Evolutionary conservation across 2,329 filamentous ascomycete species (phyloP), one percentile per base, ranked within the genome.

Genomic region (Colletotrichum simmondsii): DNA sequence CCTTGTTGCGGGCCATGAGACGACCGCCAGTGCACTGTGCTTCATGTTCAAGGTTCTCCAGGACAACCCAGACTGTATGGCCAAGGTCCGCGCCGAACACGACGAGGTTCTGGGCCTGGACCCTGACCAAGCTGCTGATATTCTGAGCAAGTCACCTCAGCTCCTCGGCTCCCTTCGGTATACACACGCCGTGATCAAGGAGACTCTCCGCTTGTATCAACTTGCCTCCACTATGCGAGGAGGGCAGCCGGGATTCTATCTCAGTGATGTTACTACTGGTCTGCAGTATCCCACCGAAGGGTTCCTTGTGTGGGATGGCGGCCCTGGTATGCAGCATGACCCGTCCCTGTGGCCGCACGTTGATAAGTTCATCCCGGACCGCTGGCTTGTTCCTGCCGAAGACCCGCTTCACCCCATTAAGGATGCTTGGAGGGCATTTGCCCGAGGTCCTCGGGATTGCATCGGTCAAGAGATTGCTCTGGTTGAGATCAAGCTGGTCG

Each of bases 401-500:
- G 66, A 76, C 14, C 73, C 66, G 35, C 46, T 76, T 28, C 61
- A 73, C 24, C 71, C 73, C 6, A 42, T 68, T 1, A 74, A 74
- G 32, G 83, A 85, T 67, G 87, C 88, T 0, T 91, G 84, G 83
- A 81, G 87, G 7, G 84, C 87, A 0, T 92, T 91, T 76, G 85
- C 86, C 57, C 81, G 86, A 24, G 89, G 89, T 0, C 85, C 86
- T 4, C 78, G 89, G 11, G 87, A 86, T 56, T 92, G 89, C 73
- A 86, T 91, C 42, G 90, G 89, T 0, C 86, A 90, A 78, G 85
- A 88, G 74, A 79, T 91, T 37, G 89, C 87, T 2, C 84, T 88
- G 80, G 82, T 88, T 22, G 88, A 91, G 77, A 80, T 87, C 14
- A 85, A 85, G 69, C 79, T 88, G 37, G 60, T 64, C 22, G 37